phyloP scores from a whole-genome alignment of 2,329 filamentous ascomycete genomes.

The Pestalotiopsis sp. region DNA sequence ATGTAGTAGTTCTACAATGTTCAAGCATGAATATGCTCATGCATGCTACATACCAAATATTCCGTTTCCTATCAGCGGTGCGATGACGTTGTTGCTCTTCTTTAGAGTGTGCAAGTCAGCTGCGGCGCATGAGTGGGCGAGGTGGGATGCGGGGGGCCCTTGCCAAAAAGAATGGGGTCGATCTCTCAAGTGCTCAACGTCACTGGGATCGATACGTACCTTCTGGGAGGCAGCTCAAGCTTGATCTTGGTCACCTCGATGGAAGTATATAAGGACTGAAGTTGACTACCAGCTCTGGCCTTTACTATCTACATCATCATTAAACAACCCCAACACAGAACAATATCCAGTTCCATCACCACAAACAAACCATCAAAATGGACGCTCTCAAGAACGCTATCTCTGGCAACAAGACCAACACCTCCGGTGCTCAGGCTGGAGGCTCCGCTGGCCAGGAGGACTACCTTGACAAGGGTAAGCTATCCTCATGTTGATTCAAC shows the following conservation, averaged over 20 bases:
- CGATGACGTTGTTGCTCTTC: background rate
- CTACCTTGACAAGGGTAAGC: slow-evolving; percentile 35
- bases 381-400: slow-evolving; percentile 33
- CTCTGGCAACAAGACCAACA: slow-evolving; percentile 17
- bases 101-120: background rate
- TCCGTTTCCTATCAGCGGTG: background rate
- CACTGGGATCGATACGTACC: background rate
- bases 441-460: slow-evolving; percentile 28
- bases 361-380: slow-evolving; percentile 21
- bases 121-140: background rate
- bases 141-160: background rate
- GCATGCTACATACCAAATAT: background rate
- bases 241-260: background rate
- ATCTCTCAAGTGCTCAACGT: background rate
- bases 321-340: no score
- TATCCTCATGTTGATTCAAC: no score
- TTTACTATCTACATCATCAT: background rate
- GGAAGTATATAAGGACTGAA: background rate
- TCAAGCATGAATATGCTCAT: background rate
- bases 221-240: background rate
- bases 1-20: no score
- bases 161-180: background rate
- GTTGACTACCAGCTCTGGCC: background rate
- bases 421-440: slow-evolving; percentile 14
- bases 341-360: no score